Percentiles rank a stretch among this genome's conserved stretches.
Conservation (phyloP, 768 basidiomycete species). For the Pholiota conissans region DNA sequence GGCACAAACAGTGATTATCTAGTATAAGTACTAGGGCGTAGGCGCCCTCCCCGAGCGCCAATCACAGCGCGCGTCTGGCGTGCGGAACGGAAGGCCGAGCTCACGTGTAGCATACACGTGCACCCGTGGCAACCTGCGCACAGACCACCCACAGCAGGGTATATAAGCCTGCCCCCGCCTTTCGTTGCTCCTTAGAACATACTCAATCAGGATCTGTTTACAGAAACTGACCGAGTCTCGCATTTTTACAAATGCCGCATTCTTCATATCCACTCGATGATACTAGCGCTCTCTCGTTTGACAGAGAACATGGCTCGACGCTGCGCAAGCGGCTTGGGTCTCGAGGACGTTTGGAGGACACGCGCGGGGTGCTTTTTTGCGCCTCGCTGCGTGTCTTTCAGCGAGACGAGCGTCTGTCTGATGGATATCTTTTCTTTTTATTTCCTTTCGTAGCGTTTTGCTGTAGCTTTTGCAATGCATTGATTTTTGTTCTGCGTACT, state of each 20-base stretch:
- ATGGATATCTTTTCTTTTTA: slow-evolving; percentile 42
- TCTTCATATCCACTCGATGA: slow-evolving; percentile 75
- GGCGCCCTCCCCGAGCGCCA: too few relatives aligned
- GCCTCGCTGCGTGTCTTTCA: slow-evolving; percentile 27
- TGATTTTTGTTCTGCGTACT: too few relatives aligned
- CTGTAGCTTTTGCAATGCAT: neutral
- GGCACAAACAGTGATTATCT: too few relatives aligned
- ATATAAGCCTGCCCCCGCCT: slow-evolving; percentile 23
- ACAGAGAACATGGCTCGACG: slow-evolving; percentile 61
- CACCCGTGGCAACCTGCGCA: slow-evolving; percentile 21
- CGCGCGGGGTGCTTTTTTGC: slow-evolving; percentile 26
- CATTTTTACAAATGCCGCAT: slow-evolving; percentile 77
- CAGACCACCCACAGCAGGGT: slow-evolving; percentile 25
- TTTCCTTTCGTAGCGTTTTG: neutral
- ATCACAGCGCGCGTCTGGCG: too few relatives aligned
- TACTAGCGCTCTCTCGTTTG: slow-evolving; percentile 59
- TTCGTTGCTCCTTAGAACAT: slow-evolving; percentile 56
- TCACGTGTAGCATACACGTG: slow-evolving; percentile 10
- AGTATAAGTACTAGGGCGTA: too few relatives aligned
- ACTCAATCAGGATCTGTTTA: slow-evolving; percentile 84
- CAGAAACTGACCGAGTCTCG: slow-evolving; percentile 81
- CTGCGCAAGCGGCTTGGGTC: slow-evolving; percentile 27
- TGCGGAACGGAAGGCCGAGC: neutral
- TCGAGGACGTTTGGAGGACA: slow-evolving; percentile 66
- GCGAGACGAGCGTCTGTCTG: slow-evolving; percentile 65